Conservation (phyloP, 441 rosid species). For the Lepidium campestre region DNA sequence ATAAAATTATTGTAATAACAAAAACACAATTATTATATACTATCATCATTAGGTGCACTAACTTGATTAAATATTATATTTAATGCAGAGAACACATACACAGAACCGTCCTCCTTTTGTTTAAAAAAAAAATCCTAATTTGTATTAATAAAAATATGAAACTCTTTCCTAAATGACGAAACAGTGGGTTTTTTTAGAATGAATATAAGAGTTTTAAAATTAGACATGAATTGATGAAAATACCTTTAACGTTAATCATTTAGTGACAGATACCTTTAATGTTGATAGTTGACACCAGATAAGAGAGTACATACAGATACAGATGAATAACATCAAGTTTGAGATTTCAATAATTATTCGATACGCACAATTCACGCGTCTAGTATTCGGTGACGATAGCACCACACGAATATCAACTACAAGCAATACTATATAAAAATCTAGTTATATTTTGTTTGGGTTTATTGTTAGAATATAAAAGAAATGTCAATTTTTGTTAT, state of each 20-base stretch:
- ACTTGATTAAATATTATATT: not conserved
- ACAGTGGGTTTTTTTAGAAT: not conserved
- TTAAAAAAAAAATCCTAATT: not conserved
- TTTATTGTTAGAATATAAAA: too few relatives aligned
- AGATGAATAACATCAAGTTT: too few relatives aligned
- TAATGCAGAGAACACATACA: not conserved
- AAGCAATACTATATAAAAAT: not conserved
- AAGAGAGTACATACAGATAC: too few relatives aligned
- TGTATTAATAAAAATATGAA: not conserved
- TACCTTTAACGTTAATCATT: too few relatives aligned
- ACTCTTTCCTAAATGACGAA: not conserved
- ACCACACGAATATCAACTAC: not conserved
- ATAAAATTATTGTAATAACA: too few relatives aligned
- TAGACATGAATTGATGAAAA: not conserved
- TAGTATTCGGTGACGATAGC: not conserved
- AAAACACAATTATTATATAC: too few relatives aligned
- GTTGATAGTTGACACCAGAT: too few relatives aligned
- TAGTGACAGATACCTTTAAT: too few relatives aligned
- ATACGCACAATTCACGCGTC: not conserved
- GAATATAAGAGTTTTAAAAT: not conserved
- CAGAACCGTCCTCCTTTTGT: not conserved
- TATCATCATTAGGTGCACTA: constrained; percentile 14
- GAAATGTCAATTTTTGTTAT: too few relatives aligned
- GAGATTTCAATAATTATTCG: not conserved
- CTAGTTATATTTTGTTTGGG: not conserved